Percentiles rank a stretch among this genome's conserved stretches.
These are phyloP conservation scores for Diospyros lotus DNA, from an alignment of 148 eudicot genomes.

Conservation along the genomic window DNA sequence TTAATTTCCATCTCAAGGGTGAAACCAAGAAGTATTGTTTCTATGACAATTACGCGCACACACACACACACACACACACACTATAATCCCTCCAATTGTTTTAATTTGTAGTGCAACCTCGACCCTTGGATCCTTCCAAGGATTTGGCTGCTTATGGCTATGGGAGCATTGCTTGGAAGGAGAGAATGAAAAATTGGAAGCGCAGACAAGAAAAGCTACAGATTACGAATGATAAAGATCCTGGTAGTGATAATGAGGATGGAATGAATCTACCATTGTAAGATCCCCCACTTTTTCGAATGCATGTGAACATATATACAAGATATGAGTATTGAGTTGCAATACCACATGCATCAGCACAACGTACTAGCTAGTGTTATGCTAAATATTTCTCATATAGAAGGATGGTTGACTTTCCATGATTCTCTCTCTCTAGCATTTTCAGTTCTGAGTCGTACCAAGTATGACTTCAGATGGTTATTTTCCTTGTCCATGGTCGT, in stretches of 20 bases:
- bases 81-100: neutral
- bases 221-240: neutral
- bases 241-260: conserved; percentile 3
- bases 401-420: no score
- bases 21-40: no score
- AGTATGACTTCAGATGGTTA: no score
- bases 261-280: conserved; percentile 14
- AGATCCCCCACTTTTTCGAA: neutral
- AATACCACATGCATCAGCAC: no score
- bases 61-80: neutral
- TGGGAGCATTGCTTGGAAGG: conserved; percentile 23
- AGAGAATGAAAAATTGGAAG: conserved; percentile 23
- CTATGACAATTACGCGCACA: no score
- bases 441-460: no score
- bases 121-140: conserved; percentile 21
- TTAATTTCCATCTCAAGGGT: no score
- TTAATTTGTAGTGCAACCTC: conserved; percentile 13
- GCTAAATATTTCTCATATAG: no score
- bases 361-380: no score
- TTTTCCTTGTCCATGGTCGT: neutral
- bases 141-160: conserved; percentile 23
- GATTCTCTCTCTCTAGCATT: no score
- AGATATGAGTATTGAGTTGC: no score
- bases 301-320: neutral
- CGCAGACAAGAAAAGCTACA: conserved; percentile 15